phyloP scores from a whole-genome alignment of 768 basidiomycete species.

The Agaricus subrufescens region DNA sequence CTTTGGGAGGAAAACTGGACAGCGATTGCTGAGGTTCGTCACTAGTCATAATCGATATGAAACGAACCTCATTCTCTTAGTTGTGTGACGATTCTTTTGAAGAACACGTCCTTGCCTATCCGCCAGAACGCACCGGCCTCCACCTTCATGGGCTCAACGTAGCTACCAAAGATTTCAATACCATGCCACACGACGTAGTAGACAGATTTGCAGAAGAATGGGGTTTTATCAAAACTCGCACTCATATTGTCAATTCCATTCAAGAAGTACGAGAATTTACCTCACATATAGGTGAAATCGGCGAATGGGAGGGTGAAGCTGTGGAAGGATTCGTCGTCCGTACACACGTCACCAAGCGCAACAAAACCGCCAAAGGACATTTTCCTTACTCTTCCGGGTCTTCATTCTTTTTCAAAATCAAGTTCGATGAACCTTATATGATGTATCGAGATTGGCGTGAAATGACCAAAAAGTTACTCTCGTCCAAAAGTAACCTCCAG shows the following conservation, averaged over 20 bases:
- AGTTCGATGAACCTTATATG: conserved; percentile 98
- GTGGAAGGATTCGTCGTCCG: conserved; percentile 96
- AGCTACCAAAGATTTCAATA: conserved; percentile 61
- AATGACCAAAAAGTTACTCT: conserved; percentile 75
- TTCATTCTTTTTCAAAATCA: conserved; percentile 98
- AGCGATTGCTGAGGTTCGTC: conserved; percentile 81
- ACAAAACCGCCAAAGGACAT: conserved; percentile 24
- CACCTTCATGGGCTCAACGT: conserved; percentile 91
- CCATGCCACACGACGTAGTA: conserved; percentile 62
- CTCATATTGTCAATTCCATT: conserved; percentile 53
- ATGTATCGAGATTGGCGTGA: conserved; percentile 99
- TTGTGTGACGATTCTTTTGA: conserved; percentile 97
- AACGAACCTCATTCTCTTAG: conserved; percentile 31
- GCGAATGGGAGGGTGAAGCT: conserved; percentile 77
- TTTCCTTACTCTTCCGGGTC: conserved; percentile 75
- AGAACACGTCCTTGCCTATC: conserved; percentile 88
- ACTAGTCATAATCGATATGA: too few species aligned
- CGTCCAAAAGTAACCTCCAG: conserved; percentile 25
- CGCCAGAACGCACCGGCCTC: conserved; percentile 79
- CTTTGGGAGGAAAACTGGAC: conserved; percentile 87
- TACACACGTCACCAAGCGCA: conserved; percentile 51
- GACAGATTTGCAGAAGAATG: conserved; percentile 82
- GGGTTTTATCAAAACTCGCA: conserved; percentile 84
- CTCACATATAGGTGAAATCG: conserved; percentile 55
- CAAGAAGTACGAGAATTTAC: conserved; percentile 72